phyloP scores from a whole-genome alignment of 2,329 filamentous ascomycete species.

The Penicillium sp. region DNA sequence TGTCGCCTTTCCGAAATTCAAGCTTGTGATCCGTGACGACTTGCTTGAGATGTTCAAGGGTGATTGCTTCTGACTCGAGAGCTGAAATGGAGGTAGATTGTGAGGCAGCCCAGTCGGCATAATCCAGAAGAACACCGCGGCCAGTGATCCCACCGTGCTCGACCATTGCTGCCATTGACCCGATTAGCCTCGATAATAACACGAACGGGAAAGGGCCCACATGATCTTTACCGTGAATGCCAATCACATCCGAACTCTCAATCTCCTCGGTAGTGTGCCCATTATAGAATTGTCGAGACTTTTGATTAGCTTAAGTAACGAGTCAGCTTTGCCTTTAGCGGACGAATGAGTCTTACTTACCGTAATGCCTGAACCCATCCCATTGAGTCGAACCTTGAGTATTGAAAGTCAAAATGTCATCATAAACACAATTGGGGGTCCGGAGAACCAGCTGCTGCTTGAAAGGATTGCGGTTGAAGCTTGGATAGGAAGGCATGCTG shows the following conservation, averaged over 20 bases:
- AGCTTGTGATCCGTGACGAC: constrained; percentile 16
- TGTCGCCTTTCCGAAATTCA: constrained; percentile 19
- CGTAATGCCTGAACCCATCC: constrained; percentile 28
- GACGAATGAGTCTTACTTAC: not conserved
- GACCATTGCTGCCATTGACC: constrained; percentile 11
- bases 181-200: not conserved
- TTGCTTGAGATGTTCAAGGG: constrained; percentile 12
- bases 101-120: constrained; percentile 20
- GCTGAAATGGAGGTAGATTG: constrained; percentile 18
- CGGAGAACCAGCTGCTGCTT: constrained; percentile 22
- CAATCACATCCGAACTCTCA: constrained; percentile 19
- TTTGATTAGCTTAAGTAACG: constrained; percentile 16
- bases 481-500: constrained; percentile 23
- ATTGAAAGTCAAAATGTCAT: constrained; percentile 24
- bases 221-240: constrained; percentile 16
- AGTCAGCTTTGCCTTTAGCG: not conserved
- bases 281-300: constrained; percentile 21
- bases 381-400: constrained; percentile 25
- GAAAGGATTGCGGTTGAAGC: constrained; percentile 24
- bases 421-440: constrained; percentile 19
- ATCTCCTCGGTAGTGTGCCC: constrained; percentile 23
- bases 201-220: not conserved
- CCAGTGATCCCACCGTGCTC: constrained; percentile 25
- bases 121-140: constrained; percentile 21
- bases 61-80: constrained; percentile 18